These are phyloP conservation scores for Rhodotorula sp. DNA, from an alignment of 1,284 basidiomycete species.

Conservation along the genomic window DNA sequence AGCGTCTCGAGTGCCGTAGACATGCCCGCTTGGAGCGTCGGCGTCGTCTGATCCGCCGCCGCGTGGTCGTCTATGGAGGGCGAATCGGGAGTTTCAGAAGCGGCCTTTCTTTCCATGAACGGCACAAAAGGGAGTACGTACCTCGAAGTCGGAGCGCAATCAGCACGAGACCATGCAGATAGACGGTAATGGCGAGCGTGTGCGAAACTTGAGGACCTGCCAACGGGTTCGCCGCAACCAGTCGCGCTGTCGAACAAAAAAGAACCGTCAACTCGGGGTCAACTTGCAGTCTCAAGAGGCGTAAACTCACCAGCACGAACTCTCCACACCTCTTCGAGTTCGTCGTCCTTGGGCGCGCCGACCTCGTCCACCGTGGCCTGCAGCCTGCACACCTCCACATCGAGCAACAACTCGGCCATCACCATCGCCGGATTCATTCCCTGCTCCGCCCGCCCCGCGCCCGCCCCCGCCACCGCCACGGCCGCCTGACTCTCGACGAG, in stretches of 20 bases:
- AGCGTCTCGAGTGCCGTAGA: background rate
- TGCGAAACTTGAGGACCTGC: background rate
- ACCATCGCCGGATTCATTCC: background rate
- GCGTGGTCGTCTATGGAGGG: background rate
- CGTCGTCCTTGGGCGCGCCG: background rate
- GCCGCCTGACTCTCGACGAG: background rate
- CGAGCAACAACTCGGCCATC: background rate
- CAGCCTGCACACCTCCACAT: background rate
- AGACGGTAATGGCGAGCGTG: background rate
- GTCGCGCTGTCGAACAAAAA: background rate
- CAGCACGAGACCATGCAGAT: slow-evolving; percentile 4
- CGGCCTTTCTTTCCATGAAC: too few species aligned
- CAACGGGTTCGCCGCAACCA: slow-evolving; percentile 1
- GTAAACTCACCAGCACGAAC: background rate
- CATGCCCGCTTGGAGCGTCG: background rate
- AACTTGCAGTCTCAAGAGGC: background rate
- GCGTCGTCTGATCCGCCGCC: background rate
- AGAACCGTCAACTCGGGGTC: background rate
- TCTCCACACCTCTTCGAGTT: background rate
- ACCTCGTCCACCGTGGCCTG: background rate
- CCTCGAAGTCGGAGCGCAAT: slow-evolving; percentile 1
- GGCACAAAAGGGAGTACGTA: background rate
- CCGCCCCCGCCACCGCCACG: too few species aligned
- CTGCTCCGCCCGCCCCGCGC: too few species aligned
- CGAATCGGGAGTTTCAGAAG: too few species aligned